Percentiles rank a stretch among this genome's conserved stretches.
These are phyloP conservation scores for Pseudogymnoascus sp. DNA, from an alignment of 2,329 filamentous ascomycete genomes.

Conservation along the genomic window DNA sequence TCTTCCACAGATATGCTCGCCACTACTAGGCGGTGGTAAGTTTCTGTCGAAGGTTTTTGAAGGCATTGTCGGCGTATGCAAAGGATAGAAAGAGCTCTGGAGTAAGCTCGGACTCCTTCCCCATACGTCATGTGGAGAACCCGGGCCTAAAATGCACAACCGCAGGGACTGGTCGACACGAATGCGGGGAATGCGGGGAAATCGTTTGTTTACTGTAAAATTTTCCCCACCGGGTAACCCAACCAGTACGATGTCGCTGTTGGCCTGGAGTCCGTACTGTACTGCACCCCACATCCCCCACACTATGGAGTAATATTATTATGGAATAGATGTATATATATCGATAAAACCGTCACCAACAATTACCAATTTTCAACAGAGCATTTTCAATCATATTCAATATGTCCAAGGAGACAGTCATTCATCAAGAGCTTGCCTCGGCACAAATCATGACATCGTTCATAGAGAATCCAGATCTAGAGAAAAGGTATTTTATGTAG, in stretches of 20 bases:
- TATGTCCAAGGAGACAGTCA: slow-evolving; percentile 3
- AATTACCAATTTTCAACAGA: not conserved
- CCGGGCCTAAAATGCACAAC: not conserved
- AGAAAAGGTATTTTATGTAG: slow-evolving; percentile 13
- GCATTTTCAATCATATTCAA: not conserved
- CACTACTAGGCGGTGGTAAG: not conserved
- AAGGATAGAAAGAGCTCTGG: not conserved
- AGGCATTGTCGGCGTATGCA: not conserved
- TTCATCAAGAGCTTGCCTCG: slow-evolving; percentile 5
- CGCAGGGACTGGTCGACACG: too few relatives aligned
- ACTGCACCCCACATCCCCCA: not conserved
- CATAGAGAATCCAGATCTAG: slow-evolving; percentile 14
- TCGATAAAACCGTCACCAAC: not conserved
- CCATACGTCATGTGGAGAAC: not conserved
- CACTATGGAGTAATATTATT: not conserved
- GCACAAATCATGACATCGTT: slow-evolving; percentile 1
- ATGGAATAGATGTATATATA: slow-evolving; percentile 2
- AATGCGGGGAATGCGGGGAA: not conserved
- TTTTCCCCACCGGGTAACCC: not conserved
- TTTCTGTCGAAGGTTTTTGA: not conserved
- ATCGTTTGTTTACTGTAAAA: not conserved
- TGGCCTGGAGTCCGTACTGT: not conserved
- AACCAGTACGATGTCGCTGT: not conserved
- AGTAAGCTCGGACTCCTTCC: not conserved
- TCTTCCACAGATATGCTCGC: not conserved